Percentiles rank a stretch among this genome's conserved stretches.
phyloP scores from a whole-genome alignment of 2,329 filamentous ascomycete genomes.

The Aspergillus glaucus region DNA sequence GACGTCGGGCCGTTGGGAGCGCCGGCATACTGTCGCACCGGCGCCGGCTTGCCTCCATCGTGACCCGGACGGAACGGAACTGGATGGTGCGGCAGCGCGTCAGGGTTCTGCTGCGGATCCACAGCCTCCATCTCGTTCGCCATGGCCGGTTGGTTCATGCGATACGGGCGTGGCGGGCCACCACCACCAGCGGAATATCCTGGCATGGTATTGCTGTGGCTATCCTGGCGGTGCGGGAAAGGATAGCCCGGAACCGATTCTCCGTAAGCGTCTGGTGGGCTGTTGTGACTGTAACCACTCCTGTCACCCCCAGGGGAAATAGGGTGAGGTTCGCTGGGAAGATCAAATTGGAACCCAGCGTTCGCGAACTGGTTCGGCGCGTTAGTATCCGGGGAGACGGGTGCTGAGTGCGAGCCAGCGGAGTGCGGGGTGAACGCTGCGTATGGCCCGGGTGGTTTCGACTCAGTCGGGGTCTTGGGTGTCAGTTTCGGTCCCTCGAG shows the following conservation, averaged over 20 bases:
- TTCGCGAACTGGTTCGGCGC: constrained; percentile 32
- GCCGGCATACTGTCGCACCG: constrained; percentile 48
- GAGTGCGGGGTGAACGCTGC: constrained; percentile 30
- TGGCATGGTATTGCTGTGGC: constrained; percentile 7
- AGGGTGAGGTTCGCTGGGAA: constrained; percentile 42
- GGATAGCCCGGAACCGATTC: constrained; percentile 13
- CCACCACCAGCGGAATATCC: constrained; percentile 11
- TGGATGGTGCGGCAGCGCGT: constrained; percentile 52
- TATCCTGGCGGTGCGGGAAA: constrained; percentile 3
- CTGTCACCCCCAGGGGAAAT: constrained; percentile 10
- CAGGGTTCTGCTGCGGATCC: constrained; percentile 42
- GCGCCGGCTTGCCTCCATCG: constrained; percentile 43
- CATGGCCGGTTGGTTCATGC: constrained; percentile 16
- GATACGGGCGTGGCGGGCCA: constrained; percentile 16
- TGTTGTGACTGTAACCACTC: constrained; percentile 1
- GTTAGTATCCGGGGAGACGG: constrained; percentile 33
- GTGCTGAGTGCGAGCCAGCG: constrained; percentile 37
- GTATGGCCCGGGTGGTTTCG: constrained; percentile 22
- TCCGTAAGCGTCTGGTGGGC: constrained; percentile 11
- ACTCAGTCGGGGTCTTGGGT: constrained; percentile 18
- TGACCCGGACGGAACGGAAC: constrained; percentile 49
- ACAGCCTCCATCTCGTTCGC: constrained; percentile 9
- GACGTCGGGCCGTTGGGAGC: constrained; percentile 22
- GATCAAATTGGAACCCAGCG: constrained; percentile 65
- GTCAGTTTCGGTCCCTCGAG: constrained; percentile 26